Percentiles rank a stretch among this genome's conserved stretches.
Evolutionary conservation across 2,329 filamentous ascomycete genomes (phyloP).

Genomic region (Beauveria medogensis): DNA sequence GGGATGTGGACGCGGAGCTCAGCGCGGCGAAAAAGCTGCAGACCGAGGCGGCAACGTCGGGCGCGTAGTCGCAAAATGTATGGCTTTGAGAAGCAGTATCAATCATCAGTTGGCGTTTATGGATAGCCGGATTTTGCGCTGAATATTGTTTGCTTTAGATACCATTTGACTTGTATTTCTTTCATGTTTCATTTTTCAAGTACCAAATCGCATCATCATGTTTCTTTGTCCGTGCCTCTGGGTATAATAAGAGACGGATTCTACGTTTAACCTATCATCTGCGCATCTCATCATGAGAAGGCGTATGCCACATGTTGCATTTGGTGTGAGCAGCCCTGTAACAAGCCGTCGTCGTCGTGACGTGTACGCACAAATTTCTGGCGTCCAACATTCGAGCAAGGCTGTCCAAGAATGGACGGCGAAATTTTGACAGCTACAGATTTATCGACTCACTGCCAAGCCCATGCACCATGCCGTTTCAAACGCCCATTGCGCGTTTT

Average conservation of each 20-base stretch:
- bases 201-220: neutral
- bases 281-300: no score
- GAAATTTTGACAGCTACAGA: neutral
- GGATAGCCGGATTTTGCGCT: neutral
- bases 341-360: no score
- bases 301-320: no score
- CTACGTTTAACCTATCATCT: no score
- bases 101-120: neutral
- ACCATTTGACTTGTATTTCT: neutral
- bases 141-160: neutral
- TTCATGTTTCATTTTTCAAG: neutral
- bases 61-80: conserved; percentile 17
- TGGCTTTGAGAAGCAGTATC: conserved; percentile 16
- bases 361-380: no score
- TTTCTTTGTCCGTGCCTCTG: no score
- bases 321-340: no score
- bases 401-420: no score
- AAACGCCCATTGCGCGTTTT: no score
- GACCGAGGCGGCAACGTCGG: conserved; percentile 1
- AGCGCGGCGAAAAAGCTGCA: conserved; percentile 20
- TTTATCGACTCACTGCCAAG: neutral
- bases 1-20: conserved; percentile 29
- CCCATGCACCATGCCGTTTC: neutral
- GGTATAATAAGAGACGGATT: no score
- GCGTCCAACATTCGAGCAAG: no score